A percentile compares a stretch with the other conserved stretches of the same genome.
These are phyloP conservation scores for Aspergillus hiratsukae DNA, from an alignment of 2,329 filamentous ascomycete genomes.

Conservation along the genomic window DNA sequence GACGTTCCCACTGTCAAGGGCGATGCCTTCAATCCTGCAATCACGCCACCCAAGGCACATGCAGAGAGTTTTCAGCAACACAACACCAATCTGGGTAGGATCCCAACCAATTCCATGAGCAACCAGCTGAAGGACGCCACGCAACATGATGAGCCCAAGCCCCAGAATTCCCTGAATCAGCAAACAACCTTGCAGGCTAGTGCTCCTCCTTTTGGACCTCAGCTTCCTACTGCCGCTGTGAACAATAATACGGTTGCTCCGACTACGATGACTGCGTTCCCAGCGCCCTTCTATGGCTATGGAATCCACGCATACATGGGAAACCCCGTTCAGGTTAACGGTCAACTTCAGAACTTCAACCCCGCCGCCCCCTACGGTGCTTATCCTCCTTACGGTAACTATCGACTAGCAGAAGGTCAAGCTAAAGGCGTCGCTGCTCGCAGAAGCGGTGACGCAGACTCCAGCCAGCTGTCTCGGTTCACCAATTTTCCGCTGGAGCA, in stretches of 20 bases:
- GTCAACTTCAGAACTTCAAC: conserved; percentile 43
- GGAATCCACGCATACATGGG: conserved; percentile 54
- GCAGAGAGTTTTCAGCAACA: conserved; percentile 63
- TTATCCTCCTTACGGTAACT: conserved; percentile 47
- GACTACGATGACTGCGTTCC: conserved; percentile 32
- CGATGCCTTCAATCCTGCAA: conserved; percentile 46
- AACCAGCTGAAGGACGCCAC: conserved; percentile 50
- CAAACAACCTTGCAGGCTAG: conserved; percentile 74
- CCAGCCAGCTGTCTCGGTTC: conserved; percentile 68
- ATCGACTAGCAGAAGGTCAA: conserved; percentile 67
- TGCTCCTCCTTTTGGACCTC: conserved; percentile 72
- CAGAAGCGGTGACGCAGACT: conserved; percentile 37
- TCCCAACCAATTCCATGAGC: conserved; percentile 62
- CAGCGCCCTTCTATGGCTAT: conserved; percentile 47
- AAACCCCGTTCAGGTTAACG: conserved; percentile 33
- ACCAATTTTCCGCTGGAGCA: conserved; percentile 77
- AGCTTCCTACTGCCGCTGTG: conserved; percentile 40
- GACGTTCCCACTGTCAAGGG: conserved; percentile 84
- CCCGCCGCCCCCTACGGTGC: conserved; percentile 53
- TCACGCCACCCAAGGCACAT: conserved; percentile 53
- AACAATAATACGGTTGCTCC: conserved; percentile 23
- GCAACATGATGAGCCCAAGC: conserved; percentile 44
- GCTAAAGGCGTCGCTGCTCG: conserved; percentile 70
- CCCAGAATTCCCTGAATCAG: conserved; percentile 53
- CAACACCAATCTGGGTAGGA: conserved; percentile 76